These are phyloP conservation scores for Cutaneotrichosporon cutaneum DNA, from an alignment of 1,284 basidiomycete genomes.

Conservation along the genomic window DNA sequence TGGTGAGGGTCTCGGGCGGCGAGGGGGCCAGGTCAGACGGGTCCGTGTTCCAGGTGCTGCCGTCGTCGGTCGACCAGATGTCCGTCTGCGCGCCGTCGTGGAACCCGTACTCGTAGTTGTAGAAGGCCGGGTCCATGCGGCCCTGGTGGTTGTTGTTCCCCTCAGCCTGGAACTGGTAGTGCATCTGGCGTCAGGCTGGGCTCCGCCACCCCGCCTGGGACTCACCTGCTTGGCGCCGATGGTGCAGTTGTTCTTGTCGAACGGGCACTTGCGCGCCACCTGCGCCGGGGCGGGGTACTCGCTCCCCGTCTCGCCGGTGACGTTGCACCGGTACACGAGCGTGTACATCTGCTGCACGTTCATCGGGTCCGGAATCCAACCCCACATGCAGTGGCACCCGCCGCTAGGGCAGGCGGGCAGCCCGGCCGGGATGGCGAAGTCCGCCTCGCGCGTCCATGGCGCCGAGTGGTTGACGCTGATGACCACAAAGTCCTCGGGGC, in stretches of 20 bases:
- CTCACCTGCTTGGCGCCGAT: slow-evolving; percentile 11
- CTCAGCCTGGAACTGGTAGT: slow-evolving; percentile 3
- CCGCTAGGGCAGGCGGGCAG: slow-evolving; percentile 68
- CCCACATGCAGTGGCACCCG: slow-evolving; percentile 68
- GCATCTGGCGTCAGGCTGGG: background rate
- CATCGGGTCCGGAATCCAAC: slow-evolving; percentile 59
- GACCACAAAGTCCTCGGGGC: slow-evolving; percentile 67
- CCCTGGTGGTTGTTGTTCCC: slow-evolving; percentile 12
- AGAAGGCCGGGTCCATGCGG: slow-evolving; percentile 3
- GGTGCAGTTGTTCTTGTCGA: slow-evolving; percentile 16
- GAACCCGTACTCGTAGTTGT: slow-evolving; percentile 15
- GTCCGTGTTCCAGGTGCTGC: slow-evolving; percentile 5
- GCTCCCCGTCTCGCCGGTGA: slow-evolving; percentile 50
- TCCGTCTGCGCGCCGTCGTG: slow-evolving; percentile 14
- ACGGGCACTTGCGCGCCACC: slow-evolving; percentile 13
- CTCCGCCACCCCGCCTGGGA: too few species aligned
- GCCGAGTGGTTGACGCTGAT: slow-evolving; percentile 72
- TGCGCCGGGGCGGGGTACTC: background rate
- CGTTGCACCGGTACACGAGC: slow-evolving; percentile 10
- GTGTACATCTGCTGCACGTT: slow-evolving; percentile 17
- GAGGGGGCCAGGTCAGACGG: slow-evolving; percentile 1
- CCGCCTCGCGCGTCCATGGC: slow-evolving; percentile 63
- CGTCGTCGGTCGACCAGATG: slow-evolving; percentile 4
- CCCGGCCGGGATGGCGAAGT: slow-evolving; percentile 62
- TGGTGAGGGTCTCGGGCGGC: background rate